A percentile compares a stretch with the other conserved stretches of the same genome.
These are phyloP conservation scores for Pseudogymnoascus sp. DNA, from an alignment of 2,329 filamentous ascomycete species.

Conservation along the genomic window DNA sequence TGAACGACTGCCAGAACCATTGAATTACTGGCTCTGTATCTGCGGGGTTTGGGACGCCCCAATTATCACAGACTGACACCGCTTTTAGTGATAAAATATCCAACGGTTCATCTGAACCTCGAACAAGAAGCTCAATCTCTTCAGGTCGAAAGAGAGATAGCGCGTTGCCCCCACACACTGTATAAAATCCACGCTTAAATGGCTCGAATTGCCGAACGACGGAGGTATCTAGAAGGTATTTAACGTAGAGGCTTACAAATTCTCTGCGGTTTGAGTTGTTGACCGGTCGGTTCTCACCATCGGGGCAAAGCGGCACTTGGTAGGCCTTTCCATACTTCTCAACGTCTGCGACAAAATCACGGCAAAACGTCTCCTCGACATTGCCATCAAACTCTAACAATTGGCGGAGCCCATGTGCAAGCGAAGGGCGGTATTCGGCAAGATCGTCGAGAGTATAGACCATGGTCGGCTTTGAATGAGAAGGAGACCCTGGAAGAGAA, in stretches of 20 bases:
- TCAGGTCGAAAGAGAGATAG: constrained; percentile 80
- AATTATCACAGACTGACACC: constrained; percentile 76
- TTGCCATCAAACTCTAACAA: constrained; percentile 78
- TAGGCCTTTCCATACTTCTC: constrained; percentile 66
- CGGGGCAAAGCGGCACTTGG: constrained; percentile 62
- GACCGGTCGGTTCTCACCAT: constrained; percentile 65
- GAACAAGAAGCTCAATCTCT: constrained; percentile 80
- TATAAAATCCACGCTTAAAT: constrained; percentile 90
- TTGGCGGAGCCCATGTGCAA: constrained; percentile 67
- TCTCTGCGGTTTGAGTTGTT: constrained; percentile 79
- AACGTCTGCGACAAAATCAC: constrained; percentile 70
- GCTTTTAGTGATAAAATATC: constrained; percentile 68
- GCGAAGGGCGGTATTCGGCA: constrained; percentile 67
- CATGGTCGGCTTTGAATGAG: constrained; percentile 53
- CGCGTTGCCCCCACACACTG: constrained; percentile 81
- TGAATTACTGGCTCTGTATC: constrained; percentile 57
- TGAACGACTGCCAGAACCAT: constrained; percentile 88
- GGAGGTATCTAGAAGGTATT: constrained; percentile 68
- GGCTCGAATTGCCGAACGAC: constrained; percentile 81
- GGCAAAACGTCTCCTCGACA: constrained; percentile 69
- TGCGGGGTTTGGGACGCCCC: constrained; percentile 49
- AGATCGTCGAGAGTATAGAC: constrained; percentile 73
- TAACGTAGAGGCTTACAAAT: constrained; percentile 78
- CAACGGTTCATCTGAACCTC: constrained; percentile 75
- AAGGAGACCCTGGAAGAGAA: constrained; percentile 43